Conservation (phyloP, 441 rosid species). For the Gossypium gossypioides region DNA sequence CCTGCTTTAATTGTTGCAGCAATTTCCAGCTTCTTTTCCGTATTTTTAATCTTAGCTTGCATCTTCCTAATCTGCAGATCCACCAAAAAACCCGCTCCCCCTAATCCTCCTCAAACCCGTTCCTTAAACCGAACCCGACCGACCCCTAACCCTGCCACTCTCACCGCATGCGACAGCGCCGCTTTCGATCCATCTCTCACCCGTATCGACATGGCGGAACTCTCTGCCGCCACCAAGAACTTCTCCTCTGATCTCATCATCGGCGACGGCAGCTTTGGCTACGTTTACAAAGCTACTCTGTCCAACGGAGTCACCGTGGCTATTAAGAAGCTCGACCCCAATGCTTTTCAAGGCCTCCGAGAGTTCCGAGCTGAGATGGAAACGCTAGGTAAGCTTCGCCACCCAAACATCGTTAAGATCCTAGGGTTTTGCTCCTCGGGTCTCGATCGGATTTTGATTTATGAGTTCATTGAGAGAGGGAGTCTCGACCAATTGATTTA, state of each 20-base stretch:
- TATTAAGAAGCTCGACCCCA: conserved; percentile 59
- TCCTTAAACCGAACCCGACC: conserved; percentile 8
- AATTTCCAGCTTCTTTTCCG: conserved; percentile 23
- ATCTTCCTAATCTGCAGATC: conserved; percentile 27
- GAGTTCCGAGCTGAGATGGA: conserved; percentile 89
- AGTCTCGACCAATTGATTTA: conserved; percentile 76
- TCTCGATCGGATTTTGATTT: conserved; percentile 53
- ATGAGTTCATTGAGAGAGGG: conserved; percentile 64
- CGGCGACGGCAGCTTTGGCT: conserved; percentile 89
- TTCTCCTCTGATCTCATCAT: conserved; percentile 61
- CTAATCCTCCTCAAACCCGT: conserved; percentile 13
- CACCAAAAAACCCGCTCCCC: background rate
- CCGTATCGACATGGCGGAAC: conserved; percentile 61
- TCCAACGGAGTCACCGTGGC: conserved; percentile 57
- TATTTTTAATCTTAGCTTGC: conserved; percentile 24
- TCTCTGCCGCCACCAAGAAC: conserved; percentile 46
- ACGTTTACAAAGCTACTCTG: conserved; percentile 57
- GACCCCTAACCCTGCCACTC: conserved; percentile 8
- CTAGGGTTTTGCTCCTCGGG: conserved; percentile 69
- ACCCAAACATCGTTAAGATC: conserved; percentile 57
- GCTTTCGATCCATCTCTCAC: conserved; percentile 47
- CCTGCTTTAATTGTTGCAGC: conserved; percentile 25
- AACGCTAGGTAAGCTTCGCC: conserved; percentile 50
- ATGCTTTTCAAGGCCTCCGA: conserved; percentile 78
- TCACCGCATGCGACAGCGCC: conserved; percentile 31